Percentiles rank a stretch among this genome's conserved stretches.
Evolutionary conservation across 805 yeast genomes (phyloP).

Genomic region (Millerozyma acaciae): DNA sequence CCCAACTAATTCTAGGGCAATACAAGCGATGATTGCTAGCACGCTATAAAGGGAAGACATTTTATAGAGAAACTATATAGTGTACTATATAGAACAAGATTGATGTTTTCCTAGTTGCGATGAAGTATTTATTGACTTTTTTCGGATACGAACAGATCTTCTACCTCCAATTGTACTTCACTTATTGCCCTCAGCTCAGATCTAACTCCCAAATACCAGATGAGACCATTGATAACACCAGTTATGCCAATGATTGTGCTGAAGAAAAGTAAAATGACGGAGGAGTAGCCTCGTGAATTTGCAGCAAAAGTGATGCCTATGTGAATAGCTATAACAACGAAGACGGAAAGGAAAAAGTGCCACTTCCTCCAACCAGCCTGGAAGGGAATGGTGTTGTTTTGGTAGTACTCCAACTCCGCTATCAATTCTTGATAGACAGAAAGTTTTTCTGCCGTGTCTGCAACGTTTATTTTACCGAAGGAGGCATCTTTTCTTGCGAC

Average conservation of each 20-base stretch:
- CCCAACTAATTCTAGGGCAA: too few species aligned
- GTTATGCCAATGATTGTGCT: slow-evolving; percentile 56
- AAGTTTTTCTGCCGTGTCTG: slow-evolving; percentile 13
- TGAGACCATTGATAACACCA: slow-evolving; percentile 72
- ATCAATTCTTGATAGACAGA: slow-evolving; percentile 36
- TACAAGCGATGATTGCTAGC: too few species aligned
- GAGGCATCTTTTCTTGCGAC: slow-evolving; percentile 11
- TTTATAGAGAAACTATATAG: too few species aligned
- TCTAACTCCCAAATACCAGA: slow-evolving; percentile 75
- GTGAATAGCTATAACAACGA: slow-evolving; percentile 42
- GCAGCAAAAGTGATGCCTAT: slow-evolving; percentile 61
- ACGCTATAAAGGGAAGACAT: too few species aligned
- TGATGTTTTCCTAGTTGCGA: too few species aligned
- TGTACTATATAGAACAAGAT: too few species aligned
- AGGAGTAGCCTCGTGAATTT: slow-evolving; percentile 52
- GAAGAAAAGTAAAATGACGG: slow-evolving; percentile 60
- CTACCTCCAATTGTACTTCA: slow-evolving; percentile 73
- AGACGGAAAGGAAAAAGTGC: slow-evolving; percentile 59
- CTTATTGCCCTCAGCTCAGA: slow-evolving; percentile 72
- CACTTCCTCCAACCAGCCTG: slow-evolving; percentile 62
- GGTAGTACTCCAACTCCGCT: slow-evolving; percentile 41
- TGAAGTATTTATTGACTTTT: slow-evolving; percentile 2
- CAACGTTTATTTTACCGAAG: slow-evolving; percentile 2
- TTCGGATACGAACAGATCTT: slow-evolving; percentile 18
- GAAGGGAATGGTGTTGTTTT: slow-evolving; percentile 44